These are phyloP conservation scores for Cylindrotheca closterium DNA, from an alignment of 108 stramenopile species.

Conservation along the genomic window DNA sequence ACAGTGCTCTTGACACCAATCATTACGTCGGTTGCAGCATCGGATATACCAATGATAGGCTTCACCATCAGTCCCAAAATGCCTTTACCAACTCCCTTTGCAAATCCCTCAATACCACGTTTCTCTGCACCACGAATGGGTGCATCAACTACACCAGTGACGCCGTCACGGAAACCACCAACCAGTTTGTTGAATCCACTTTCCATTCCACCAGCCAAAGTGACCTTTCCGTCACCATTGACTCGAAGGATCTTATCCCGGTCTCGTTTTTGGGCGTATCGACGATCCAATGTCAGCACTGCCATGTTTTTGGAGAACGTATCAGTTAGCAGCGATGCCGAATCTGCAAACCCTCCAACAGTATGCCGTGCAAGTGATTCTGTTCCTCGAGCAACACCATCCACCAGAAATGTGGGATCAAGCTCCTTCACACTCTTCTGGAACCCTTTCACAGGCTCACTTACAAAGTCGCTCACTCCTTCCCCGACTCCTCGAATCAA, in stretches of 20 bases:
- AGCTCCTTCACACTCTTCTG: slow-evolving; percentile 74
- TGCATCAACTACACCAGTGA: slow-evolving; percentile 72
- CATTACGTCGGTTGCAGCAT: slow-evolving; percentile 89
- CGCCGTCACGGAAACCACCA: slow-evolving; percentile 78
- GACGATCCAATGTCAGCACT: slow-evolving; percentile 80
- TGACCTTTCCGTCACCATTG: slow-evolving; percentile 35
- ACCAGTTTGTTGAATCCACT: slow-evolving; percentile 69
- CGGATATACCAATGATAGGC: slow-evolving; percentile 90
- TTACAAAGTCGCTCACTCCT: slow-evolving; percentile 81
- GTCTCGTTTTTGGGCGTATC: slow-evolving; percentile 82
- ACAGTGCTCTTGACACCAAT: slow-evolving; percentile 78
- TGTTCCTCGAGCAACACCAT: slow-evolving; percentile 87
- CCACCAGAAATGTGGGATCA: slow-evolving; percentile 73
- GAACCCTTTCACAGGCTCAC: slow-evolving; percentile 79
- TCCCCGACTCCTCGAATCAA: slow-evolving; percentile 82
- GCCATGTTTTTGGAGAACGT: slow-evolving; percentile 84
- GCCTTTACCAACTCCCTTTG: slow-evolving; percentile 81
- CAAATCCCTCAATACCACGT: slow-evolving; percentile 81
- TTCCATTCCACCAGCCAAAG: slow-evolving; percentile 66
- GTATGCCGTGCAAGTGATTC: slow-evolving; percentile 82
- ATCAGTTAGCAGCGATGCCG: slow-evolving; percentile 77
- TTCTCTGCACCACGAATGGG: slow-evolving; percentile 84
- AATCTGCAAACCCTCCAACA: slow-evolving; percentile 88
- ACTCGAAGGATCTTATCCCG: slow-evolving; percentile 34
- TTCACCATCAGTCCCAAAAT: slow-evolving; percentile 87